These are phyloP conservation scores for Exophiala sp. DNA, from an alignment of 2,329 filamentous ascomycete genomes.

Conservation along the genomic window DNA sequence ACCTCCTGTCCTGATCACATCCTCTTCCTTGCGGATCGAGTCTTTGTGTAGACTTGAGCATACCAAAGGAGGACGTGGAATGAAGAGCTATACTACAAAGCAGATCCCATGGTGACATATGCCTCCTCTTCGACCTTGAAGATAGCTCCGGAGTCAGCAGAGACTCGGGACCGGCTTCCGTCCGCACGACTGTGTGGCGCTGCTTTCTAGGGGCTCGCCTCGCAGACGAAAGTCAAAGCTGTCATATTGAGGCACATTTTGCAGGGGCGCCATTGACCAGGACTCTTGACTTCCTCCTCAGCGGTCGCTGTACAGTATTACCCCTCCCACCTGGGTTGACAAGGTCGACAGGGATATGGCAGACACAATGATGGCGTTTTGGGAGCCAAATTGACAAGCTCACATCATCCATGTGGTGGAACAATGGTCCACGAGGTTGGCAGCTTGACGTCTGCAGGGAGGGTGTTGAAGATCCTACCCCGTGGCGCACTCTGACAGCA, in stretches of 20 bases:
- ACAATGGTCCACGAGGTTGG: not conserved
- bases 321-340: not conserved
- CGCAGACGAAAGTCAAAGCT: not conserved
- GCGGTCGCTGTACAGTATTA: not conserved
- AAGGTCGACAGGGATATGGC: not conserved
- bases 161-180: not conserved
- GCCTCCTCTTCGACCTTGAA: too few relatives aligned
- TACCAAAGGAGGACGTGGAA: too few relatives aligned
- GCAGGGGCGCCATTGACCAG: not conserved
- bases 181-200: constrained; percentile 4
- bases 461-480: constrained; percentile 6
- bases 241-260: not conserved
- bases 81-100: not conserved
- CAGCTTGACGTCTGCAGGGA: constrained; percentile 6
- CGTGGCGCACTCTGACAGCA: not conserved
- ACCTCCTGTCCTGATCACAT: too few relatives aligned
- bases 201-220: not conserved
- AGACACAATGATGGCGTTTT: not conserved
- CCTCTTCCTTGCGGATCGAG: not conserved
- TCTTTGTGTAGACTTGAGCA: not conserved
- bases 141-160: not conserved
- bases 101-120: too few relatives aligned
- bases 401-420: not conserved
- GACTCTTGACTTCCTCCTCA: not conserved
- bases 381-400: not conserved